Conservation (phyloP, 208 protist species). For the Acanthamoeba healyi region DNA sequence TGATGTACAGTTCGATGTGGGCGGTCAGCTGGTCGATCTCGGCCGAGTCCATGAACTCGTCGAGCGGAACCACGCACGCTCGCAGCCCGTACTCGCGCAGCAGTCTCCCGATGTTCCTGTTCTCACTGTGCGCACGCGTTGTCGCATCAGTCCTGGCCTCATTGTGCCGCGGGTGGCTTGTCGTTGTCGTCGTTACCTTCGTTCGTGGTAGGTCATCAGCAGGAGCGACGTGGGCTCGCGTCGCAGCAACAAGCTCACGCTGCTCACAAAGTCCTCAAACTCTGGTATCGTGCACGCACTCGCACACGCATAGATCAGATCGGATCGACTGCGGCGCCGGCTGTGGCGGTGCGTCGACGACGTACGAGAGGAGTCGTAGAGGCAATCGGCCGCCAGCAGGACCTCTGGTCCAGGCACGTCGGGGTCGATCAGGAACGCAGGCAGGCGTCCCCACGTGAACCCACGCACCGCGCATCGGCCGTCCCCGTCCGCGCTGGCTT, state of each 20-base stretch:
- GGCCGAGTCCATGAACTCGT: neutral
- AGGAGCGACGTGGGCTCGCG: neutral
- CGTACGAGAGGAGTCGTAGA: conserved; percentile 31
- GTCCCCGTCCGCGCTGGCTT: neutral
- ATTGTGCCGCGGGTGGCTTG: no score
- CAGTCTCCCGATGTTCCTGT: neutral
- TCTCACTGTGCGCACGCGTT: neutral
- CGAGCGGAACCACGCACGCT: neutral
- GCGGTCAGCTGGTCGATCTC: neutral
- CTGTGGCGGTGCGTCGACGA: conserved; percentile 22
- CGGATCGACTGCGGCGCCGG: no score
- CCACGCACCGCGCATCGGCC: no score
- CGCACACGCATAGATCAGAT: neutral
- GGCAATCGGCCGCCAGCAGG: conserved; percentile 9
- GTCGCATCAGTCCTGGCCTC: no score
- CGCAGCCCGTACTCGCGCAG: neutral
- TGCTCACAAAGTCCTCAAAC: conserved; percentile 35
- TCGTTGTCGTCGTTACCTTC: no score
- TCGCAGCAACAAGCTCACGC: neutral
- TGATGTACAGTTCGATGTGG: conserved; percentile 11
- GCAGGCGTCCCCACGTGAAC: conserved; percentile 6
- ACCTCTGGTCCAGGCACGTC: neutral
- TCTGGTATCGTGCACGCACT: neutral
- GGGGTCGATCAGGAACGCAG: neutral
- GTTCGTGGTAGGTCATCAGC: conserved; percentile 41